These are phyloP conservation scores for Micractinium sp. DNA, from an alignment of 139 green algal genomes.

Conservation along the genomic window DNA sequence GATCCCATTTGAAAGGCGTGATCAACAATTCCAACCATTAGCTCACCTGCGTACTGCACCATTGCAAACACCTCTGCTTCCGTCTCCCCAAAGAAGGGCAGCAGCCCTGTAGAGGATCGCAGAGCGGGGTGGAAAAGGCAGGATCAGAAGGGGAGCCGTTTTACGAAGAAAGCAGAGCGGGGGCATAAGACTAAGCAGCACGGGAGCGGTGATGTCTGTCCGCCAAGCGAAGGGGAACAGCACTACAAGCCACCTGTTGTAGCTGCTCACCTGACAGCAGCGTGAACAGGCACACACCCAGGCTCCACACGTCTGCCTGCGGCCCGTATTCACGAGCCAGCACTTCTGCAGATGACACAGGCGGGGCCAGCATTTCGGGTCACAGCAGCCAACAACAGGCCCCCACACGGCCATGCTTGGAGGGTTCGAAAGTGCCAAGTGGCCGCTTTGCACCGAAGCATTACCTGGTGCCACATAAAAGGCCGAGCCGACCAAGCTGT, in stretches of 20 bases:
- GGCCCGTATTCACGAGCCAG: conserved; percentile 66
- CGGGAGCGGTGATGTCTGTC: no score
- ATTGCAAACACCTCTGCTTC: conserved; percentile 77
- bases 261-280: conserved; percentile 68
- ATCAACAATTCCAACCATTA: no score
- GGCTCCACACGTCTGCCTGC: conserved; percentile 83
- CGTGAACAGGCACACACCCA: conserved; percentile 94
- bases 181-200: no score
- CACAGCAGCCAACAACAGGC: background rate
- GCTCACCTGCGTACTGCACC: conserved; percentile 50
- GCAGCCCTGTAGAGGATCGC: conserved; percentile 53
- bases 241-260: no score
- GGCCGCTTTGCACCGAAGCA: background rate
- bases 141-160: no score
- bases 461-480: conserved; percentile 79
- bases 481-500: conserved; percentile 43
- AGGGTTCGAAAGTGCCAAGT: background rate
- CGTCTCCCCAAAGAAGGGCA: conserved; percentile 90
- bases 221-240: no score
- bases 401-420: no score
- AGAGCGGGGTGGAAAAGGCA: no score
- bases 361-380: background rate
- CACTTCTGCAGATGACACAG: conserved; percentile 58
- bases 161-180: no score
- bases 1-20: no score